These are phyloP conservation scores for Arthroderma uncinatum DNA, from an alignment of 2,329 filamentous ascomycete species.

Conservation along the genomic window DNA sequence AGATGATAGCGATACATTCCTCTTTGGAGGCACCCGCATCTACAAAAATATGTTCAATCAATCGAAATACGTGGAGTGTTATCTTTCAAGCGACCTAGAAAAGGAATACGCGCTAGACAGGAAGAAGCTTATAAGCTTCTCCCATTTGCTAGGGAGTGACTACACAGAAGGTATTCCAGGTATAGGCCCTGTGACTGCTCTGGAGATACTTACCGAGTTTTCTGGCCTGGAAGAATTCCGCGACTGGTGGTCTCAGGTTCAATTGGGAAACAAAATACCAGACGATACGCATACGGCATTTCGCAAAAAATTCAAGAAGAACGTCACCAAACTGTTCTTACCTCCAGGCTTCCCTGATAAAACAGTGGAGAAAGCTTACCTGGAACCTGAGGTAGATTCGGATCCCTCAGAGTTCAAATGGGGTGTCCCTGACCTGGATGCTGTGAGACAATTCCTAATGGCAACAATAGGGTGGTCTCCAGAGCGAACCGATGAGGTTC, in stretches of 20 bases:
- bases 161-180: slow-evolving; percentile 88
- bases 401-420: slow-evolving; percentile 75
- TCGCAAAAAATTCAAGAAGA: slow-evolving; percentile 75
- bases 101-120: slow-evolving; percentile 79
- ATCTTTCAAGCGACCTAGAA: slow-evolving; percentile 70
- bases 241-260: slow-evolving; percentile 77
- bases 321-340: slow-evolving; percentile 76
- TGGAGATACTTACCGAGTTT: slow-evolving; percentile 92
- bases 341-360: slow-evolving; percentile 66
- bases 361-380: slow-evolving; percentile 71
- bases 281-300: slow-evolving; percentile 54
- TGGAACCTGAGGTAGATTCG: slow-evolving; percentile 72
- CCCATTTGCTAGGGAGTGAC: slow-evolving; percentile 83
- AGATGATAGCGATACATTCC: slow-evolving; percentile 90
- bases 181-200: slow-evolving; percentile 83
- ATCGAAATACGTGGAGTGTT: slow-evolving; percentile 96
- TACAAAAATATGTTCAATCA: slow-evolving; percentile 99
- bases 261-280: slow-evolving; percentile 49
- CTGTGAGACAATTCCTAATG: slow-evolving; percentile 75
- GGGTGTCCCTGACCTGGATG: slow-evolving; percentile 88
- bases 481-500: slow-evolving; percentile 86
- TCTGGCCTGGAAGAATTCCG: slow-evolving; percentile 60
- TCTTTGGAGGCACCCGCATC: slow-evolving; percentile 89
- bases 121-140: slow-evolving; percentile 77
- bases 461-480: slow-evolving; percentile 83